A percentile compares a stretch with the other conserved stretches of the same genome.
phyloP scores from a whole-genome alignment of 345 rosid species.

The Lepidium africanum region DNA sequence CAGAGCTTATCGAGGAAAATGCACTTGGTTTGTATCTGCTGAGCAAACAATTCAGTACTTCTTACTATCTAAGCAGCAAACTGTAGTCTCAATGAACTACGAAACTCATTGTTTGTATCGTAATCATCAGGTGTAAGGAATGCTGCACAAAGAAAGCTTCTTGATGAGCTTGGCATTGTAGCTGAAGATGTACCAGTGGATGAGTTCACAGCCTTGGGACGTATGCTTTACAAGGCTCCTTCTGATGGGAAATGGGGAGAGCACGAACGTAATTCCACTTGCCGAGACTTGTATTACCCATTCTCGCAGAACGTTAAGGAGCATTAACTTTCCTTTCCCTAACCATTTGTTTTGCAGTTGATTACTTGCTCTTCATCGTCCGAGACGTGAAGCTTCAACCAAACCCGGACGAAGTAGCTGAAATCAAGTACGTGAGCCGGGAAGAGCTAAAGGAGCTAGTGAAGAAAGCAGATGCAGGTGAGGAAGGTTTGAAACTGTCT shows the following conservation, averaged over 20 bases:
- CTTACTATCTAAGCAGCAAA: not conserved
- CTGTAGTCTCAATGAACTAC: not conserved
- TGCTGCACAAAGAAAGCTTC: slow-evolving; percentile 98
- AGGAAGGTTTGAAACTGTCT: slow-evolving; percentile 77
- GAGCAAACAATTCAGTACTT: not conserved
- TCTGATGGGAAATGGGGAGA: slow-evolving; percentile 99
- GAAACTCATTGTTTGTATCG: not conserved
- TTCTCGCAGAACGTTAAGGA: not conserved
- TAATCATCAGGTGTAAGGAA: slow-evolving; percentile 72
- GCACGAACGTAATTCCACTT: slow-evolving; percentile 67
- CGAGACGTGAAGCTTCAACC: slow-evolving; percentile 67
- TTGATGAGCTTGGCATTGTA: slow-evolving; percentile 91
- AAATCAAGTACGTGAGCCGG: slow-evolving; percentile 63
- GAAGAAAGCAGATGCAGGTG: slow-evolving; percentile 92
- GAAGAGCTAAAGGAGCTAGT: slow-evolving; percentile 77
- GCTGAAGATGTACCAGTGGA: slow-evolving; percentile 90
- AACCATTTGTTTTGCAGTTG: slow-evolving; percentile 54
- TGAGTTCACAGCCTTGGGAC: slow-evolving; percentile 68
- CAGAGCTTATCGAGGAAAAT: slow-evolving; percentile 74
- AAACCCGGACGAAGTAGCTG: slow-evolving; percentile 93
- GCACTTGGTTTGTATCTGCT: slow-evolving; percentile 52
- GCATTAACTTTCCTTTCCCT: not conserved
- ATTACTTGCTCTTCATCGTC: slow-evolving; percentile 84
- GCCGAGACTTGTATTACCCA: not conserved
- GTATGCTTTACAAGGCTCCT: slow-evolving; percentile 95